Evolutionary conservation across 2,329 filamentous ascomycete species (phyloP).

Genomic region (Lasiodiplodia sp.): DNA sequence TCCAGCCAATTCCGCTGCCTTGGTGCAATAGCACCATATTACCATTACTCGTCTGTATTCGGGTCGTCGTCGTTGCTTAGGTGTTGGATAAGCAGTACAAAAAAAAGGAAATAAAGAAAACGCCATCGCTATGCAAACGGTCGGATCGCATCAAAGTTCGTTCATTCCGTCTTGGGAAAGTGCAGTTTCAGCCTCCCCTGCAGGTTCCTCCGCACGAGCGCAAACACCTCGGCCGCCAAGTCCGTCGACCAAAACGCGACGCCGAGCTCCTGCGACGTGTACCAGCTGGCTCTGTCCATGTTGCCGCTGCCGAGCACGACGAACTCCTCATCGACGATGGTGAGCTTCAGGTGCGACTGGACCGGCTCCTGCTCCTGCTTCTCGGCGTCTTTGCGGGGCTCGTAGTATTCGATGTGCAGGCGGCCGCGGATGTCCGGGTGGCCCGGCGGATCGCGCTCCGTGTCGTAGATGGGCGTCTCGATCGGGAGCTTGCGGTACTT

Average conservation of each 20-base stretch:
- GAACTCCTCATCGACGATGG: slow-evolving; percentile 72
- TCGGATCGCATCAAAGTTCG: neutral
- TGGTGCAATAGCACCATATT: neutral
- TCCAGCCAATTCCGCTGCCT: neutral
- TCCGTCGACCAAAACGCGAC: slow-evolving; percentile 57
- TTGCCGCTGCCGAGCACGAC: slow-evolving; percentile 81
- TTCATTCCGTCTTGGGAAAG: slow-evolving; percentile 17
- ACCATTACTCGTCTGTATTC: neutral
- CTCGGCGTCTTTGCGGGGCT: slow-evolving; percentile 41
- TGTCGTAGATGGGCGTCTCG: slow-evolving; percentile 36
- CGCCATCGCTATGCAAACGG: slow-evolving; percentile 16
- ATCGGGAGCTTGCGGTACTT: slow-evolving; percentile 55
- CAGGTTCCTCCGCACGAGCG: slow-evolving; percentile 16
- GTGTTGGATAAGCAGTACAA: neutral
- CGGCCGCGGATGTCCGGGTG: slow-evolving; percentile 49
- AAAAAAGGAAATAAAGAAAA: neutral
- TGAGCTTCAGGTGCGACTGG: slow-evolving; percentile 80
- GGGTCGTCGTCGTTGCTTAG: neutral
- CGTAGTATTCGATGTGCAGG: slow-evolving; percentile 67
- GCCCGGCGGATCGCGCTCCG: slow-evolving; percentile 55
- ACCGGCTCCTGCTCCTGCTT: slow-evolving; percentile 62
- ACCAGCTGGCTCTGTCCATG: slow-evolving; percentile 86
- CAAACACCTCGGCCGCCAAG: slow-evolving; percentile 13
- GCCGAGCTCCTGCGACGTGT: slow-evolving; percentile 83
- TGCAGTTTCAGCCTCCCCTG: slow-evolving; percentile 15